These are phyloP conservation scores for Musa balbisiana DNA, from an alignment of 202 grass and related monocot genomes.

Conservation along the genomic window DNA sequence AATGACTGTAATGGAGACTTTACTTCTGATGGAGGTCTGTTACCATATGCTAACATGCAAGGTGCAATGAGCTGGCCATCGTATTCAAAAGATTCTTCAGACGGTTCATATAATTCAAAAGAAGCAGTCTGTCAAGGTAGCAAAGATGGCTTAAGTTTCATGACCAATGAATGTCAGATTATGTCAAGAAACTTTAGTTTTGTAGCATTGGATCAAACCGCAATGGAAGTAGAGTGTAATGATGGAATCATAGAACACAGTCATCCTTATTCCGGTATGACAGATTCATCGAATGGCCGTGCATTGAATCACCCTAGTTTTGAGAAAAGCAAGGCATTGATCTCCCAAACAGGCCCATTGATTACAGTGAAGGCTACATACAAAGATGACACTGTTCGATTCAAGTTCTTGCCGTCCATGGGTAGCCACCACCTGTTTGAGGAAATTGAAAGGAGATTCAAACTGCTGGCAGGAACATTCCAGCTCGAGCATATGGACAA, in stretches of 20 bases:
- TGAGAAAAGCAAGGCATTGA: slow-evolving; percentile 5
- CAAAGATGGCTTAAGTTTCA: background rate
- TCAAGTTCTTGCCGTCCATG: slow-evolving; percentile 36
- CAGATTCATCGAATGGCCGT: slow-evolving; percentile 28
- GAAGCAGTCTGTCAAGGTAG: background rate
- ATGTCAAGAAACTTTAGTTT: background rate
- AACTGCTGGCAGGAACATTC: slow-evolving; percentile 30
- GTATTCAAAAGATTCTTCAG: slow-evolving; percentile 5
- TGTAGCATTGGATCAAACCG: background rate
- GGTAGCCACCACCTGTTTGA: slow-evolving; percentile 30
- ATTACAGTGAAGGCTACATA: slow-evolving; percentile 51
- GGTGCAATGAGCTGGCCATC: background rate
- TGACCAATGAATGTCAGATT: slow-evolving; percentile 8
- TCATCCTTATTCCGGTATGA: slow-evolving; percentile 31
- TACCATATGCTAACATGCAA: background rate
- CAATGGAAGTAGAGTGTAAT: background rate
- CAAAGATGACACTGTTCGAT: slow-evolving; percentile 36
- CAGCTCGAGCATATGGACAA: slow-evolving; percentile 56
- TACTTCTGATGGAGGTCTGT: background rate
- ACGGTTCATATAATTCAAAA: slow-evolving; percentile 14
- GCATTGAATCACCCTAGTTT: slow-evolving; percentile 28
- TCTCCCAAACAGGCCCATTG: background rate
- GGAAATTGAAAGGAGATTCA: slow-evolving; percentile 47
- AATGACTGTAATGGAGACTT: slow-evolving; percentile 15
- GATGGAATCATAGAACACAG: slow-evolving; percentile 21